Evolutionary conservation across 768 basidiomycete species (phyloP).

Genomic region (Suillus americanus): DNA sequence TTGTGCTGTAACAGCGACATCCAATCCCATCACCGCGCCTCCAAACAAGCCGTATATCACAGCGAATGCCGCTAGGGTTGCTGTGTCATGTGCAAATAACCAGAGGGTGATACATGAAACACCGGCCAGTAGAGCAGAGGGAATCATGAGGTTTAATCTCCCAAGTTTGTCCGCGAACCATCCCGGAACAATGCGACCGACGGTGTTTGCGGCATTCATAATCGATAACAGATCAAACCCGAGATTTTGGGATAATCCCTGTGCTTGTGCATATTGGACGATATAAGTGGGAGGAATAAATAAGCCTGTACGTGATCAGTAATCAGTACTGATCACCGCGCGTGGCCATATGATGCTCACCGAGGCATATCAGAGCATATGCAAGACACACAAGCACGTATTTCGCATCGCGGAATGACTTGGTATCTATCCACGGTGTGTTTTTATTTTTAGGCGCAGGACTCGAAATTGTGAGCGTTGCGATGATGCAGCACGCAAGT

Average conservation of each 20-base stretch:
- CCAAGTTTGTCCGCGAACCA: conserved; percentile 1
- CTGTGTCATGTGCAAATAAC: background rate
- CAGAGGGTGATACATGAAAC: background rate
- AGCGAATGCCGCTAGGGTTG: background rate
- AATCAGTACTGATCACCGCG: background rate
- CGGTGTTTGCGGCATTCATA: background rate
- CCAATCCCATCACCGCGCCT: background rate
- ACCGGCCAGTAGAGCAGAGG: background rate
- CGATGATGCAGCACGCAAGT: conserved; percentile 2
- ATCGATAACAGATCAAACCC: conserved; percentile 4
- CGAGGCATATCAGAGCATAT: conserved; percentile 2
- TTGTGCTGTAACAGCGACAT: conserved; percentile 2
- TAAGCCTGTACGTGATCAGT: background rate
- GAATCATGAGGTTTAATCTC: conserved; percentile 1
- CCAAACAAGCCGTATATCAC: background rate
- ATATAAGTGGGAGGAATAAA: conserved; percentile 6
- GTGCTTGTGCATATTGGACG: conserved; percentile 1
- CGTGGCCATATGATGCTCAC: background rate
- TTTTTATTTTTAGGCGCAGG: background rate
- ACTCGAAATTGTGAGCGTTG: conserved; percentile 3
- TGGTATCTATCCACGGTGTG: conserved; percentile 2
- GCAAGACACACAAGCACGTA: background rate
- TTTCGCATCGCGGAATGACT: background rate
- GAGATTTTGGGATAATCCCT: background rate
- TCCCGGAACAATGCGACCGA: conserved; percentile 4